Conservation (phyloP, 495 filamentous ascomycete species). For the Penicillium dipodomyicola region DNA sequence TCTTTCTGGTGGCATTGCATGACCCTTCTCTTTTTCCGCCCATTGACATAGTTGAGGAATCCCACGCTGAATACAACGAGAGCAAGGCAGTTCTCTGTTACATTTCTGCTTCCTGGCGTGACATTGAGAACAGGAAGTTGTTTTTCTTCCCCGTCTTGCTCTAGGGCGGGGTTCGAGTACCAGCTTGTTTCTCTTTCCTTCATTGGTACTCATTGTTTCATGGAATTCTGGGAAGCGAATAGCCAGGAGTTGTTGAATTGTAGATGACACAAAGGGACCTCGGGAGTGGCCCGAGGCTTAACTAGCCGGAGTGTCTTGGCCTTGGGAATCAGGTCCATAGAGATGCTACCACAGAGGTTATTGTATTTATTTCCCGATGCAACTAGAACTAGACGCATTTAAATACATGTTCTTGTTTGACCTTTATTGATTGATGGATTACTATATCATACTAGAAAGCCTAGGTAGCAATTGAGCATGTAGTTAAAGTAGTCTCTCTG, state of each 20-base stretch:
- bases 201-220: neutral
- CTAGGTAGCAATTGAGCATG: too few relatives aligned
- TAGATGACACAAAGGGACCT: neutral
- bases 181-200: neutral
- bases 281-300: neutral
- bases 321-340: neutral
- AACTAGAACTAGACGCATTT: neutral
- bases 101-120: slow-evolving; percentile 19
- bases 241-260: neutral
- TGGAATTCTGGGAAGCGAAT: neutral
- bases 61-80: slow-evolving; percentile 17
- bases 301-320: neutral
- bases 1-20: neutral
- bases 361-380: neutral
- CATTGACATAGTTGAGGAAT: slow-evolving; percentile 14
- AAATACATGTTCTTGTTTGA: neutral
- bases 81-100: slow-evolving; percentile 13
- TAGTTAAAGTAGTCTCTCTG: too few relatives aligned
- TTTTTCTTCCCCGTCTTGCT: slow-evolving; percentile 14
- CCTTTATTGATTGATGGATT: neutral
- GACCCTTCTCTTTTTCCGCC: slow-evolving; percentile 6
- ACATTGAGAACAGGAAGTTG: slow-evolving; percentile 19
- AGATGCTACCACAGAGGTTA: neutral
- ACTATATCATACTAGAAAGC: too few relatives aligned
- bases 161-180: neutral